Evolutionary conservation across 2,329 filamentous ascomycete species (phyloP), one percentile per base, ranked within the genome.

Genomic region (Fusarium sp.): DNA sequence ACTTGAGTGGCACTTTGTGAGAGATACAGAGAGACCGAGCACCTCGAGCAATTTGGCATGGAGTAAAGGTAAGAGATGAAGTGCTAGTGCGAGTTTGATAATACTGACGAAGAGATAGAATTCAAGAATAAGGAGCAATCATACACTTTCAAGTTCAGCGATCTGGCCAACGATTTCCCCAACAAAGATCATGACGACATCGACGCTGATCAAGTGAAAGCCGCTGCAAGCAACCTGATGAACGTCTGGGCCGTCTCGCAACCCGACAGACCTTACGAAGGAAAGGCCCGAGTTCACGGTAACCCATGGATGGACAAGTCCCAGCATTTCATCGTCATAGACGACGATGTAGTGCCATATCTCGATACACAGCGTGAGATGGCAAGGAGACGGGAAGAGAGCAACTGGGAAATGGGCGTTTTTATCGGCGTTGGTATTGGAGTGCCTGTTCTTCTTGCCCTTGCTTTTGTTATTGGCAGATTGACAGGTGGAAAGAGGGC

Each of bases 61-160:
- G 62, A 58, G 50, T 8, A 68, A 68, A 19, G 46, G 62, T 55
- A 21, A 19, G 43, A 18, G 10, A 10, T n/a, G 18, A 37, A 37
- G 10, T 37, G 18, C 10, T 11, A 11, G 18, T n/a, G 34, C 5
- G 18, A 37, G 6, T 11, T n/a, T 11, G 6, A 11, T 37, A 4
- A n/a, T 13, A 16, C 54, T 73, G 34, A 72, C 23, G 3, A 7
- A 9, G 13, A 7, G 21, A 7, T 19, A 70, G 70, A 62, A 16
- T 53, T 70, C 14, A 56, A 64, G 4, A 55, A 49, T 6, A 56
- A 55, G 11, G 58, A 72, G 37, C 59, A 55, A 2, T 60, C 58
- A 1, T 72, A 64, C 19, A 69, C 68, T 6, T 69, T 70, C 51
- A 65, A 49, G 30, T 70, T 70, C 30, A 53, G 65, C 41, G 55